Conservation (phyloP, 441 rosid genomes). For the Erodium texanum region DNA sequence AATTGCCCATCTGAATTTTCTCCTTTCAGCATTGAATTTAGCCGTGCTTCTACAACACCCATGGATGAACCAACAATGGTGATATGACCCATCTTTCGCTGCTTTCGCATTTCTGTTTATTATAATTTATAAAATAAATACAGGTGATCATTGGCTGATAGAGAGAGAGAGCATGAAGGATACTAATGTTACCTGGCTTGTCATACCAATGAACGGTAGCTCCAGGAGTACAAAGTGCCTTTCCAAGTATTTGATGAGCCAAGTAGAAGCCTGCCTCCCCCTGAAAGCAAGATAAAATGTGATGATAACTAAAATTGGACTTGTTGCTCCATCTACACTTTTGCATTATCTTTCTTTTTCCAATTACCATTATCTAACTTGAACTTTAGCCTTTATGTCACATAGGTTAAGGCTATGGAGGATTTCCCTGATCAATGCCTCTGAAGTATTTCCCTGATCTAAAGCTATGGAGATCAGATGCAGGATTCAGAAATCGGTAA, state of each 20-base stretch:
- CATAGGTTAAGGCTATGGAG: no score
- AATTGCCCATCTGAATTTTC: slow-evolving; percentile 29
- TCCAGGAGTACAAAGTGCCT: slow-evolving; percentile 58
- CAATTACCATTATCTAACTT: no score
- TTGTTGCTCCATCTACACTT: no score
- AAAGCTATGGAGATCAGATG: no score
- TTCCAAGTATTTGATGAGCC: slow-evolving; percentile 57
- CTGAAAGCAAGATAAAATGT: slow-evolving; percentile 28
- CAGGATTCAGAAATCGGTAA: no score
- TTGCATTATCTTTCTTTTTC: no score
- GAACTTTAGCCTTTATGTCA: no score
- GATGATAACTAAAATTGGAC: no score
- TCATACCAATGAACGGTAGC: slow-evolving; percentile 95
- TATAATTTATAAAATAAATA: neutral
- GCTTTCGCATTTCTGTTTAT: slow-evolving; percentile 76
- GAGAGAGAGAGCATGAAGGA: neutral
- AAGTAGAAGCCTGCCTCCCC: slow-evolving; percentile 71
- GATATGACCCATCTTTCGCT: slow-evolving; percentile 92
- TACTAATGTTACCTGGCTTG: slow-evolving; percentile 58
- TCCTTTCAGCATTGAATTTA: slow-evolving; percentile 47
- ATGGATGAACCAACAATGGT: slow-evolving; percentile 67
- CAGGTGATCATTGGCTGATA: neutral
- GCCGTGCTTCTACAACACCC: slow-evolving; percentile 53
- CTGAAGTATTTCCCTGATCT: no score
- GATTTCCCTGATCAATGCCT: no score